phyloP scores from a whole-genome alignment of 768 basidiomycete genomes.

The Leccinum disarticulatum region DNA sequence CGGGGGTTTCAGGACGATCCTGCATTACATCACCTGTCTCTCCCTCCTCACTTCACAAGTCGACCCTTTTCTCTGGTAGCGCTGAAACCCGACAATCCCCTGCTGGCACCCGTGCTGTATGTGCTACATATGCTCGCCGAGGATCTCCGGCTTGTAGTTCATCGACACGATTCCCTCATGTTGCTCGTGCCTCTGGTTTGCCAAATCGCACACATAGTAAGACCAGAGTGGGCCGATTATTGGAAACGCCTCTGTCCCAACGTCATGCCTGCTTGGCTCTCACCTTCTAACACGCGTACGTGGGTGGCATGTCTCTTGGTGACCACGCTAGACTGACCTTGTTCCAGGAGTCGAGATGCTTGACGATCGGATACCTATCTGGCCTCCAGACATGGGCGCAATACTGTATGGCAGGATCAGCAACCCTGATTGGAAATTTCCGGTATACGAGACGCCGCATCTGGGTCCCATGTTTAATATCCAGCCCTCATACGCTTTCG shows the following conservation, averaged over 20 bases:
- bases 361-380: constrained; percentile 72
- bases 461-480: constrained; percentile 50
- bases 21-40: constrained; percentile 45
- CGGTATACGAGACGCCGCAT: constrained; percentile 43
- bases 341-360: constrained; percentile 43
- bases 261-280: constrained; percentile 59
- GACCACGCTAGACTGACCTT: constrained; percentile 10
- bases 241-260: constrained; percentile 83
- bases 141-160: constrained; percentile 57
- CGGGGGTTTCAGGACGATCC: constrained; percentile 59
- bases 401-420: constrained; percentile 58
- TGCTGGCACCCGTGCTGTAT: constrained; percentile 61
- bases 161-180: constrained; percentile 54
- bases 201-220: constrained; percentile 57
- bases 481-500: constrained; percentile 59
- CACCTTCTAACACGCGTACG: constrained; percentile 36
- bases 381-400: constrained; percentile 75
- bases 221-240: constrained; percentile 90
- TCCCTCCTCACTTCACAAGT: constrained; percentile 35
- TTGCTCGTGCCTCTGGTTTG: constrained; percentile 64
- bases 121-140: constrained; percentile 81
- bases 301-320: background rate
- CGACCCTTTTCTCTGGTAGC: constrained; percentile 22
- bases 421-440: constrained; percentile 68
- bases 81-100: constrained; percentile 37